Percentiles rank a stretch among this genome's conserved stretches.
phyloP scores from a whole-genome alignment of 768 basidiomycete genomes.

The Cubamyces sp. region DNA sequence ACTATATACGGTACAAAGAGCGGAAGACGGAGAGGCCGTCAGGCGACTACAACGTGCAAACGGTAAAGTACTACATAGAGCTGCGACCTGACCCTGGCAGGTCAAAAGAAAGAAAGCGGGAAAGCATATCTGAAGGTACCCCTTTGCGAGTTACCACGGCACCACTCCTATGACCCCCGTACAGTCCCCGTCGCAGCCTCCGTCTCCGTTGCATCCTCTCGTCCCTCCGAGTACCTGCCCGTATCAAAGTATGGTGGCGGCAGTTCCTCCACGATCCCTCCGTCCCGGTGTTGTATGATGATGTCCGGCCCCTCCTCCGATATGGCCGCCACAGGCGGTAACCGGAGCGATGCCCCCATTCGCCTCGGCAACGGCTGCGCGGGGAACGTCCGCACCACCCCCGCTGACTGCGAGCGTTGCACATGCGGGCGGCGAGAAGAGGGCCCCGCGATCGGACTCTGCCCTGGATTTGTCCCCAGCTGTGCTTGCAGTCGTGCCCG shows the following conservation, averaged over 20 bases:
- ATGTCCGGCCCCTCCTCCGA: constrained; percentile 36
- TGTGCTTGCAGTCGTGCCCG: constrained; percentile 20
- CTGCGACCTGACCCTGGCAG: constrained; percentile 18
- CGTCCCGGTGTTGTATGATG: constrained; percentile 46
- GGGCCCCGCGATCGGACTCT: constrained; percentile 8
- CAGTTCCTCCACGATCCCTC: constrained; percentile 43
- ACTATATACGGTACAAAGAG: not conserved
- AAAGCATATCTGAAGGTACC: not conserved
- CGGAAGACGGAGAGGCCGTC: not conserved
- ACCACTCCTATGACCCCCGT: not conserved
- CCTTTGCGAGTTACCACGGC: not conserved
- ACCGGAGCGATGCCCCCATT: constrained; percentile 17
- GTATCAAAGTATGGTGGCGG: constrained; percentile 44
- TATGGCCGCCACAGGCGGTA: constrained; percentile 19
- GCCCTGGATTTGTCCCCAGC: not conserved
- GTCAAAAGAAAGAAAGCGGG: not conserved
- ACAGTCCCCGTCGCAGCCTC: not conserved
- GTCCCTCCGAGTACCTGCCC: constrained; percentile 5
- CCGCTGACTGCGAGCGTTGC: constrained; percentile 17
- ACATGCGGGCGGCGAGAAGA: constrained; percentile 9
- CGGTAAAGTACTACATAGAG: not conserved
- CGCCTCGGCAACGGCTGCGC: constrained; percentile 18
- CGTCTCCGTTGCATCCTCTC: not conserved
- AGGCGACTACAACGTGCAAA: constrained; percentile 1
- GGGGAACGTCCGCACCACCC: constrained; percentile 15